phyloP scores from a whole-genome alignment of 352 stramenopile genomes.

The Phytopythium helicoides region DNA sequence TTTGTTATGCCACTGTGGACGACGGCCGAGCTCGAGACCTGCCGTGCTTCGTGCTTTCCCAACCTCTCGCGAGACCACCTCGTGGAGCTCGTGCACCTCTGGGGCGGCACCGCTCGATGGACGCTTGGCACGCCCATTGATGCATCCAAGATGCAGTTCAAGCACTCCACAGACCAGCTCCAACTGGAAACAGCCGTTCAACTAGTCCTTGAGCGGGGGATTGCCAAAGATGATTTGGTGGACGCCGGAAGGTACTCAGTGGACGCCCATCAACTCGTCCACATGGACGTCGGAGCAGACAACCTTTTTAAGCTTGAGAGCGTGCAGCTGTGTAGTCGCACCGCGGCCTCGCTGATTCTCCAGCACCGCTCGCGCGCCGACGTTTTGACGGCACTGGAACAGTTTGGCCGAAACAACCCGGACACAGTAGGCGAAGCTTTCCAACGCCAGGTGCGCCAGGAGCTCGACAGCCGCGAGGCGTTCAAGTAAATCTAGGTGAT shows the following conservation, averaged over 20 bases:
- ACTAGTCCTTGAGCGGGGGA: constrained; percentile 18
- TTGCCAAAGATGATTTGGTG: constrained; percentile 6
- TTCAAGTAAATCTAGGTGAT: background rate
- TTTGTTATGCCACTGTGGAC: constrained; percentile 40
- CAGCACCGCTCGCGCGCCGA: background rate
- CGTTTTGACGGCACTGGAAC: constrained; percentile 8
- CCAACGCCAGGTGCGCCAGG: constrained; percentile 20
- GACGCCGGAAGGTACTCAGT: constrained; percentile 1
- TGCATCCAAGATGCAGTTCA: constrained; percentile 19
- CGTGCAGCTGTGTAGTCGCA: constrained; percentile 22
- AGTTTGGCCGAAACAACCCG: background rate
- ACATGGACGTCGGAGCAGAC: constrained; percentile 28
- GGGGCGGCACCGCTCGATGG: constrained; percentile 29
- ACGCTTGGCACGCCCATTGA: constrained; percentile 17
- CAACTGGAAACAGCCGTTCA: constrained; percentile 13
- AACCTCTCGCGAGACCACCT: constrained; percentile 17
- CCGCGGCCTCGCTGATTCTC: constrained; percentile 21
- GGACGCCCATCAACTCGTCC: constrained; percentile 21
- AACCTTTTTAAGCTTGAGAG: constrained; percentile 27
- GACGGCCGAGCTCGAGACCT: constrained; percentile 26
- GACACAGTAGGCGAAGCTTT: constrained; percentile 10
- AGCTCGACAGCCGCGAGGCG: constrained; percentile 1
- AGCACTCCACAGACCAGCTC: constrained; percentile 10
- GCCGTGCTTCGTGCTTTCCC: constrained; percentile 26
- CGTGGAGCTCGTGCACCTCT: constrained; percentile 24